These are phyloP conservation scores for Coriaria nepalensis DNA, from an alignment of 306 rosid species.

Conservation along the genomic window DNA sequence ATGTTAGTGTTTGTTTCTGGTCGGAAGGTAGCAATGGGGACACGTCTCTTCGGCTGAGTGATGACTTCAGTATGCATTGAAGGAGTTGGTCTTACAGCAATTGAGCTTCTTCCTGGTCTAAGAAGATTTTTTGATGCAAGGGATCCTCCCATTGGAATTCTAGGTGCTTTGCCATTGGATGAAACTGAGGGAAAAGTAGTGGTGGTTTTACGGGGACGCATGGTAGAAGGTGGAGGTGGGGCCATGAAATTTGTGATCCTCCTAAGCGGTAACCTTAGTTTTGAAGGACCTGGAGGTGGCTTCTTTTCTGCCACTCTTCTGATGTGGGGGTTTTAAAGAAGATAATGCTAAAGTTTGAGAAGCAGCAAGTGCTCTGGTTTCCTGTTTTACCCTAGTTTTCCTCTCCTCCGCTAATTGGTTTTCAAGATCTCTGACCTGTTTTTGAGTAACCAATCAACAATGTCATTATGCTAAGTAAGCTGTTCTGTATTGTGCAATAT, in stretches of 20 bases:
- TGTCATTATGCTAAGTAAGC: too few species aligned
- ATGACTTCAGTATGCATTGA: constrained; percentile 23
- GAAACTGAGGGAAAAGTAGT: constrained; percentile 15
- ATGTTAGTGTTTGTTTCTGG: constrained; percentile 41
- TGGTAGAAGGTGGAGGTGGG: constrained; percentile 50
- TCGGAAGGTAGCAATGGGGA: constrained; percentile 60
- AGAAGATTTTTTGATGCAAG: constrained; percentile 18
- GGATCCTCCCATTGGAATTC: constrained; percentile 23
- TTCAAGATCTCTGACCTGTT: constrained; percentile 88
- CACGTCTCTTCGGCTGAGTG: constrained; percentile 74
- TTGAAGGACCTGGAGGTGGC: constrained; percentile 75
- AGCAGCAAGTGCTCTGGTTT: constrained; percentile 51
- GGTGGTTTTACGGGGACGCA: constrained; percentile 23
- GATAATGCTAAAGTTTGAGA: constrained; percentile 36
- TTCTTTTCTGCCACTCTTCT: constrained; percentile 35
- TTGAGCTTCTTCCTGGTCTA: constrained; percentile 50
- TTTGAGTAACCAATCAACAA: background rate
- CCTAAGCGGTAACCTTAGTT: constrained; percentile 53
- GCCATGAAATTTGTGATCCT: constrained; percentile 52
- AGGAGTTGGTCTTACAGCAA: constrained; percentile 48
- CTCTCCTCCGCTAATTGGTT: constrained; percentile 76
- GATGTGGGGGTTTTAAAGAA: constrained; percentile 22
- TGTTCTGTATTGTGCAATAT: too few species aligned
- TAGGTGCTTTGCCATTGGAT: constrained; percentile 31
- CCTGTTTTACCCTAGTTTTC: constrained; percentile 69